A percentile compares a stretch with the other conserved stretches of the same genome.
Conservation (phyloP, 495 filamentous ascomycete genomes). For the Chaetomium cochliodes region DNA sequence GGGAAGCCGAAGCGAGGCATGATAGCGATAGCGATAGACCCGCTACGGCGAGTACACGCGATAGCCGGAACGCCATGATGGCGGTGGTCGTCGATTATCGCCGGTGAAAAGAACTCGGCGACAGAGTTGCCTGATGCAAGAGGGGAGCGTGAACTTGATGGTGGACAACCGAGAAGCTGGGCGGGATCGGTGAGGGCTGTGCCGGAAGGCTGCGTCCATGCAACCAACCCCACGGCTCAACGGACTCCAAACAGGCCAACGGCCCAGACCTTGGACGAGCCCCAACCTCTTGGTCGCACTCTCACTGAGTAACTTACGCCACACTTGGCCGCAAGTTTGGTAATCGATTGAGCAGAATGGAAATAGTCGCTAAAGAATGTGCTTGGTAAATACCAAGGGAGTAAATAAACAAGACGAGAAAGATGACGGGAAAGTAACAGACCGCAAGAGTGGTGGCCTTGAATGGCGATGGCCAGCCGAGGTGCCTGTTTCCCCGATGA, state of each 20-base stretch:
- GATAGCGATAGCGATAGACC: conserved; percentile 46
- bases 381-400: neutral
- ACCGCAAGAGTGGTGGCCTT: conserved; percentile 1
- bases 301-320: conserved; percentile 1
- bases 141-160: neutral
- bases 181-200: conserved; percentile 19
- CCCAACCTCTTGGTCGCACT: neutral
- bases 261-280: neutral
- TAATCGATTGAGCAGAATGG: neutral
- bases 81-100: conserved; percentile 23
- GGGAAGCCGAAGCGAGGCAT: conserved; percentile 42
- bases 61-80: conserved; percentile 41
- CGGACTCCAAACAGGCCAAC: neutral
- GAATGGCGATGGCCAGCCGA: neutral
- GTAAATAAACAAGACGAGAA: neutral
- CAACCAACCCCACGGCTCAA: conserved; percentile 25
- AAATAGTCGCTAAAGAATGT: neutral
- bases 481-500: conserved; percentile 17
- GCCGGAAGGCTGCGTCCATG: conserved; percentile 21
- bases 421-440: too few relatives aligned
- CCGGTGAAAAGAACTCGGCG: conserved; percentile 34
- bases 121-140: conserved; percentile 20
- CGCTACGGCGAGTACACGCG: conserved; percentile 37
- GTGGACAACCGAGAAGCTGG: neutral
- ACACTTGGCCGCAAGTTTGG: conserved; percentile 7